Evolutionary conservation across 2,329 filamentous ascomycete species (phyloP), one percentile per base, ranked within the genome.

Genomic region (Corynespora cassiicola): DNA sequence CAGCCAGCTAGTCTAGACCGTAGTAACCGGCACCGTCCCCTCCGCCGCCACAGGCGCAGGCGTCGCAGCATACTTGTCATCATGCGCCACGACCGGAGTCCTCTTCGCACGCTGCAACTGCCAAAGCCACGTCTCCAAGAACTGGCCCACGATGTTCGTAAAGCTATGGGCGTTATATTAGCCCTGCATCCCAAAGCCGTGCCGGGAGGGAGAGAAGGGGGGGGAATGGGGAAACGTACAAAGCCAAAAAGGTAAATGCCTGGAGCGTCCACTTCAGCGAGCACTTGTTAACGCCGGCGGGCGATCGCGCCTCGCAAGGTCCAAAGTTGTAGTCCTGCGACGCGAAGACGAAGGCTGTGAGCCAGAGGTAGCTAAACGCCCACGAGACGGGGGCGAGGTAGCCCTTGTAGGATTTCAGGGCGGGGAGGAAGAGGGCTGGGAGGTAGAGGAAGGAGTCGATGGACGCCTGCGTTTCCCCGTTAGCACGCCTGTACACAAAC

Each of bases 331-430:
- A 56, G 35, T 58, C 52, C 36, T 58, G 54, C 3, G 39, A 33
- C 4, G 54, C 42, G 31, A 58, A 58, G 29, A 56, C 49, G 23
- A 56, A 58, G 23, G 48, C 54, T 11, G 51, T 52, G 22, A 58
- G 52, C 54, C 54, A 58, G 9, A 58, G 54, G 48, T 58, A 58
- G 6, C 40, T 45, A 34, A 58, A 38, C 11, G 49, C 39, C 42
- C 47, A 54, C 12, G 42, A 34, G 3, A 56, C 26, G 1, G 52
- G 52, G 2, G 50, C 48, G 17, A 47, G 33, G 27, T 56, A 52
- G 35, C 52, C 52, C 24, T 58, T 56, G 44, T 58, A 55, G 4
- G 37, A 31, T 21, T 47, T 53, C 3, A 55, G n/a, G 4, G 29
- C 22, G 9, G 51, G 49, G 3, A 50, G 37, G 17, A 31, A 15